Conservation (phyloP, 257 asterid genomes). For the Solanum sparsipilum region DNA sequence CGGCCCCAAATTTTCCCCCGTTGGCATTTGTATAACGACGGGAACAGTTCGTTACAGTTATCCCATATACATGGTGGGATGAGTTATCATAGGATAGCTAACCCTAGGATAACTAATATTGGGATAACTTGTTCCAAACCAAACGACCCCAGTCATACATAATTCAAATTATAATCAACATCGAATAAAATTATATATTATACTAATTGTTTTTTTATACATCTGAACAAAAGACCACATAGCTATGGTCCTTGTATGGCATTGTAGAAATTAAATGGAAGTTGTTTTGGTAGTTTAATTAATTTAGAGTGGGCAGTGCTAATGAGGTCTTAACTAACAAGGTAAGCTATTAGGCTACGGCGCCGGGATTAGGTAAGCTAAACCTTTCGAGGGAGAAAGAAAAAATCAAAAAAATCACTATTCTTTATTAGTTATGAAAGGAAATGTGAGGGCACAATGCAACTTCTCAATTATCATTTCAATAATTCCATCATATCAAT, state of each 20-base stretch:
- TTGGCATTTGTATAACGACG: too few species aligned
- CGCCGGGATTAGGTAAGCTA: constrained; percentile 1
- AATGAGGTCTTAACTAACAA: background rate
- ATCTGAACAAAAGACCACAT: background rate
- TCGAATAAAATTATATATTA: too few species aligned
- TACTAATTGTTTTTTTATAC: background rate
- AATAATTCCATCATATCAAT: background rate
- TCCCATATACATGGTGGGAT: too few species aligned
- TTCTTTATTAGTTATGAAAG: background rate
- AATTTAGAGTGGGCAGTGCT: background rate
- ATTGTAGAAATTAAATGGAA: background rate
- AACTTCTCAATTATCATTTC: background rate
- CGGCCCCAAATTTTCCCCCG: too few species aligned
- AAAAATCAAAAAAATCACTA: background rate
- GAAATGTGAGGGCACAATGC: background rate
- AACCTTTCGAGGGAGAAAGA: background rate
- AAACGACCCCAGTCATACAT: too few species aligned
- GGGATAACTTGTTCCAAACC: too few species aligned
- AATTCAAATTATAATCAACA: too few species aligned
- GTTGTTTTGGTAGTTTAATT: background rate
- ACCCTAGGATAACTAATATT: too few species aligned
- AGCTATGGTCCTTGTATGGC: background rate
- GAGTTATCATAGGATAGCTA: too few species aligned
- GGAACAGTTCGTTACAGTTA: too few species aligned
- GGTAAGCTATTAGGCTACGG: background rate